Evolutionary conservation across 352 stramenopile species (phyloP), one percentile per base, ranked within the genome.

Genomic region (Phytophthora cactorum): DNA sequence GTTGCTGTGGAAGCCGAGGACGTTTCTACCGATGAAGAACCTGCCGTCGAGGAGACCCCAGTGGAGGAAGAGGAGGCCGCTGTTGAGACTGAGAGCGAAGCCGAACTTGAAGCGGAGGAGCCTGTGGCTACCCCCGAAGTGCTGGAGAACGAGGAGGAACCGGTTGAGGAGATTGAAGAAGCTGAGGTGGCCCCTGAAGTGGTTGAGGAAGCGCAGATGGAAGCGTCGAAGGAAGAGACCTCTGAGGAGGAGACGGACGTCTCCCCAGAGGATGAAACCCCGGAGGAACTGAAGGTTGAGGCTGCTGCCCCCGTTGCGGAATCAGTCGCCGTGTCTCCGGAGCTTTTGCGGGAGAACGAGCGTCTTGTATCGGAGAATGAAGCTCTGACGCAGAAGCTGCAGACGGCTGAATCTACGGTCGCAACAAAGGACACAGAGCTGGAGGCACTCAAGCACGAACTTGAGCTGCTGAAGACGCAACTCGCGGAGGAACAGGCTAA

Each of bases 281-380:
- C 58, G 10, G 67, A 65, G 51, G 31, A 68, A 46, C 34, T 47
- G 41, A 52, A 72, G 31, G 45, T 56, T 28, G 45, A 65, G 39
- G 29, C 29, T 41, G 39, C 53, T 28, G n/a, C 56, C 10, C 3
- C 50, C 38, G 39, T 49, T 50, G 64, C 38, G 6, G 57, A 67
- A 36, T 17, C 11, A 2, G 29, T 34, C 17, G 39, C 45, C 1
- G 55, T 66, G 29, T 80, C 68, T 6, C 47, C 52, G 1, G 76
- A 77, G 6, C 46, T 89, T 39, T 27, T 72, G 43, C 52, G 80
- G 47, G 71, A 83, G 59, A 90, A 86, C 39, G 70, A 81, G 47
- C 69, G 72, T 14, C 59, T 84, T 45, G 53, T 58, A n/a, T 51
- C 51, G 15, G 72, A 89, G 57, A 88, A 84, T 27, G 68, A 77